Evolutionary conservation across 371 early-diverging fungal genomes (phyloP).

Genomic region (Syncephalastrum contaminatum): DNA sequence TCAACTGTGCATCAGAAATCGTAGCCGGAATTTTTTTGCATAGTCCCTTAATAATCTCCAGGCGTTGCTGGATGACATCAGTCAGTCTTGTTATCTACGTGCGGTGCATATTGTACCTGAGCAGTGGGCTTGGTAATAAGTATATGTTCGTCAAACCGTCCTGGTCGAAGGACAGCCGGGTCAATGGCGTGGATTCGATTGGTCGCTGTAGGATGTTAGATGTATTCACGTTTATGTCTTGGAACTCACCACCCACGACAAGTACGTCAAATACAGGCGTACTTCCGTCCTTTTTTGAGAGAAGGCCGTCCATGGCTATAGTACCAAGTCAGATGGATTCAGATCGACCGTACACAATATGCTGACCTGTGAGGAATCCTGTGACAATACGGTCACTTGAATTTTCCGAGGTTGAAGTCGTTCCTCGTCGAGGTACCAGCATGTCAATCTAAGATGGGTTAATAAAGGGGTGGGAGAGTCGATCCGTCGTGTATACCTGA

Average conservation of each 20-base stretch:
- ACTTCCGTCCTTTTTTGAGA: slow-evolving; percentile 40
- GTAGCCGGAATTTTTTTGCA: slow-evolving; percentile 56
- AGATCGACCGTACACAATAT: background rate
- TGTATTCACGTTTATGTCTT: background rate
- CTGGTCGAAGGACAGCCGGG: slow-evolving; percentile 96
- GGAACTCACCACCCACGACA: slow-evolving; percentile 67
- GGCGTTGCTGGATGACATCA: slow-evolving; percentile 43
- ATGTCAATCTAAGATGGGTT: slow-evolving; percentile 60
- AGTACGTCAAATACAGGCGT: slow-evolving; percentile 59
- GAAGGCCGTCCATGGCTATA: slow-evolving; percentile 82
- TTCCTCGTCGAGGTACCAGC: slow-evolving; percentile 68
- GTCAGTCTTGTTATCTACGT: background rate
- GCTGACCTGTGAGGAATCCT: slow-evolving; percentile 70
- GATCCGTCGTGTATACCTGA: slow-evolving; percentile 44
- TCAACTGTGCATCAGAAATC: slow-evolving; percentile 31
- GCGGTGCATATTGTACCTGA: slow-evolving; percentile 21
- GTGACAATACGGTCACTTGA: slow-evolving; percentile 81
- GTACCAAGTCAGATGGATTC: background rate
- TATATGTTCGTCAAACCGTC: slow-evolving; percentile 98
- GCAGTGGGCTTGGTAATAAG: slow-evolving; percentile 93
- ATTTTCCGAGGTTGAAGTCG: slow-evolving; percentile 70
- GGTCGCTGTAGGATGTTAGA: slow-evolving; percentile 42
- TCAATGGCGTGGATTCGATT: slow-evolving; percentile 82
- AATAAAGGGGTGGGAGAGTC: background rate
- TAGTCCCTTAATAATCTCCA: slow-evolving; percentile 55